Base-by-base conservation (phyloP, 169 alveolate species). In the Eimeria necatrix region DNA sequence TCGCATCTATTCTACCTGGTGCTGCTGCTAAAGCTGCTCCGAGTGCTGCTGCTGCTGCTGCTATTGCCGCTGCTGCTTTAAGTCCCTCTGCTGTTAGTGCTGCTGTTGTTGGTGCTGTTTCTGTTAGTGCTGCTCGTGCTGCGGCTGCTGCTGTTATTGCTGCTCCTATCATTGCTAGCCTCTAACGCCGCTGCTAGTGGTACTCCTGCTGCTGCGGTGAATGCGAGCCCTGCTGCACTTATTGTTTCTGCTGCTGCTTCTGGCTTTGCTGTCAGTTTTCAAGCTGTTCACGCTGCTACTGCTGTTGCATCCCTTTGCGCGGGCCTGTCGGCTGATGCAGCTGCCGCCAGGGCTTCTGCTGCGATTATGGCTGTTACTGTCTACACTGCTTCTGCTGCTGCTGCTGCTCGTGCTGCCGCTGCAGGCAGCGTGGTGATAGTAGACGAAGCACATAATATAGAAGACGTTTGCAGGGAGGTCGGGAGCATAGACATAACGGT, bases 371-470 rank as follows among this genome's bases (percentile, higher is more conserved):
- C 41, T 32, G 41, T 32, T 32, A 32, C 41, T 32, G 41, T 32
- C 41, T 32, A 32, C 2, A 3, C 68, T 16, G 46, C 46, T 68
- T 3, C 68, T 16, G 46, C 46, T 68, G 78, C 78, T 24, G 32
- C 78, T 68, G 32, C 46, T n/a, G 32, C 32, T 10, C 4, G 56
- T 73, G 53, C 14, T 10, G 84, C 20, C 3, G 53, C 84, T 41
- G n/a, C 49, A 41, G 84, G 84, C 56, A 51, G 70, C 20, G 61
- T 80, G 61, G 89, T 80, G 18, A 80, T 80, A 12, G 61, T 80
- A 14, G 89, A 80, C 46, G 89, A 80, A 68, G 89, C 89, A 20
- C 89, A 80, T 41, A 80, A 80, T 68, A 51, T 80, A 8, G 89
- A 80, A 26, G 89, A 80, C 70, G 18, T 49, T 12, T 80, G 89